Percentiles rank a stretch among this genome's conserved stretches.
phyloP scores from a whole-genome alignment of 768 basidiomycete genomes.

The Dioszegia crocea region DNA sequence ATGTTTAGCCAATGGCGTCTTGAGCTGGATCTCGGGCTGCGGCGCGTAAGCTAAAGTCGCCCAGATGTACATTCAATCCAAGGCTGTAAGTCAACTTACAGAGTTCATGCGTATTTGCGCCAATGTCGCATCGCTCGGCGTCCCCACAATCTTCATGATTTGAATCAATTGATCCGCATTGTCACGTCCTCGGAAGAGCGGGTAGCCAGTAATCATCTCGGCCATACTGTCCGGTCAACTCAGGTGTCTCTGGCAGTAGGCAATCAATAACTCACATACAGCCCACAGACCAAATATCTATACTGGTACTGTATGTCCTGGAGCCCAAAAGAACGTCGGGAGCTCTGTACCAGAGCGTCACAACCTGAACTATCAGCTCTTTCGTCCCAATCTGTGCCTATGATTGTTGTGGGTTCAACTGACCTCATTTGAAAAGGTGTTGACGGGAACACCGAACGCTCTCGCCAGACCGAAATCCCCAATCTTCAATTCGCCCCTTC shows the following conservation, averaged over 20 bases:
- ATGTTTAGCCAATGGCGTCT: constrained; percentile 38
- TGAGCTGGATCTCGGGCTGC: constrained; percentile 45
- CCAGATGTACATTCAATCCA: background rate
- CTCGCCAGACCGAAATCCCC: constrained; percentile 97
- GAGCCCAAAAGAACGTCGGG: constrained; percentile 96
- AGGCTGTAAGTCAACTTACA: constrained; percentile 54
- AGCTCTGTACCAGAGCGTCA: constrained; percentile 97
- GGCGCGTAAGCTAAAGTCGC: background rate
- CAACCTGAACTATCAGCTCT: constrained; percentile 57
- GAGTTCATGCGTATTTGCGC: constrained; percentile 86
- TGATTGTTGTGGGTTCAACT: too few relatives aligned
- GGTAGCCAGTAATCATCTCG: constrained; percentile 97
- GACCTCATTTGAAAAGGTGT: constrained; percentile 94
- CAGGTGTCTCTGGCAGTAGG: background rate
- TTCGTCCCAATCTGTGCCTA: background rate
- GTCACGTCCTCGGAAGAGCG: constrained; percentile 92
- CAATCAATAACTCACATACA: constrained; percentile 64
- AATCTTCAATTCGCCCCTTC: constrained; percentile 92
- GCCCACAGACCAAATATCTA: constrained; percentile 98
- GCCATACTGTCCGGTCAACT: constrained; percentile 59
- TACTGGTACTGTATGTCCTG: constrained; percentile 93
- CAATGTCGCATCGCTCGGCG: constrained; percentile 80
- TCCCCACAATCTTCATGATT: constrained; percentile 95
- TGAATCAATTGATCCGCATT: constrained; percentile 97
- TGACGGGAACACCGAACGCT: constrained; percentile 97